Evolutionary conservation across 306 rosid genomes (phyloP).

Genomic region (Vigna radiata): DNA sequence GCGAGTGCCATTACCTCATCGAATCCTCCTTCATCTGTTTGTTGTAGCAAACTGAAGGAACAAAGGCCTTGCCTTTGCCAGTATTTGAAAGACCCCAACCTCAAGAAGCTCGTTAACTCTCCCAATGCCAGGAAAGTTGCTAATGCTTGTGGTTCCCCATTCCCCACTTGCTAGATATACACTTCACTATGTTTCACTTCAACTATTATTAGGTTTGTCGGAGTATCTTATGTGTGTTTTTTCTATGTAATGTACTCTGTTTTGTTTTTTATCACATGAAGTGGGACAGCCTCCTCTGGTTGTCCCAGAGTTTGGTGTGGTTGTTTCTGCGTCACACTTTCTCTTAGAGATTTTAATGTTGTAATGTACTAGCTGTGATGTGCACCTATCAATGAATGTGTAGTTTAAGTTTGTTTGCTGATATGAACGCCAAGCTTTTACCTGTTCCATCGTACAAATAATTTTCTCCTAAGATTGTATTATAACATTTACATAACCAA

Average conservation of each 20-base stretch:
- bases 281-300: conserved; percentile 5
- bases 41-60: conserved; percentile 60
- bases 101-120: conserved; percentile 60
- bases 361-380: conserved; percentile 1
- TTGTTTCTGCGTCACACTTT: neutral
- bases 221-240: conserved; percentile 3
- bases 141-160: conserved; percentile 54
- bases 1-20: conserved; percentile 52
- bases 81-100: conserved; percentile 60
- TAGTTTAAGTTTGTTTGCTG: conserved; percentile 13
- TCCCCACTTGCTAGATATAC: conserved; percentile 51
- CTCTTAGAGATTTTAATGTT: neutral
- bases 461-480: conserved; percentile 2
- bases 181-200: neutral
- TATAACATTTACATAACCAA: neutral
- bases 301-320: conserved; percentile 16
- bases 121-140: conserved; percentile 66
- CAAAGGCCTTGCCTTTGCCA: conserved; percentile 70
- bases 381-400: conserved; percentile 18
- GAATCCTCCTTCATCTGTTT: conserved; percentile 45
- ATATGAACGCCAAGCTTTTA: neutral
- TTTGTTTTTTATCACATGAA: conserved; percentile 1
- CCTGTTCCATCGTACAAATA: conserved; percentile 13
- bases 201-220: neutral
- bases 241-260: conserved; percentile 4